A percentile compares a stretch with the other conserved stretches of the same genome.
Evolutionary conservation across 1,284 basidiomycete genomes (phyloP).

Genomic region (Lentinula novae-zelandiae): DNA sequence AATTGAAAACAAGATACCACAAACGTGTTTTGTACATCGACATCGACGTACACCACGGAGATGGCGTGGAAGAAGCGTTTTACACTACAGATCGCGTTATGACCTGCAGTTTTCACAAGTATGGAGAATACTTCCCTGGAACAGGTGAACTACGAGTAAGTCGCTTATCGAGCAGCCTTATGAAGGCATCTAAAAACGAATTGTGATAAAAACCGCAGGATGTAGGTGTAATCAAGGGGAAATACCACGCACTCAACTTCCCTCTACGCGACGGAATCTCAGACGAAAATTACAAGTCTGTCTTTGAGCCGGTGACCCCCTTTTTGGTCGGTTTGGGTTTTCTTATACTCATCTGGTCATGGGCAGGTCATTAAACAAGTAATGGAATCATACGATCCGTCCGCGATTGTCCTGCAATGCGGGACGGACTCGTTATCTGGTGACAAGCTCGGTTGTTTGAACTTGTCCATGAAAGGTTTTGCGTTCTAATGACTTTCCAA

Average conservation of each 20-base stretch:
- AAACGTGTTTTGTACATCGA: slow-evolving; percentile 96
- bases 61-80: slow-evolving; percentile 99
- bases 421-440: slow-evolving; percentile 98
- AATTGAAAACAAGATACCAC: slow-evolving; percentile 67
- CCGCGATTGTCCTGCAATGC: slow-evolving; percentile 96
- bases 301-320: slow-evolving; percentile 83
- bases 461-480: slow-evolving; percentile 92
- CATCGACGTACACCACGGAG: slow-evolving; percentile 98
- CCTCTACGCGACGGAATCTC: slow-evolving; percentile 94
- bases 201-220: slow-evolving; percentile 47
- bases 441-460: slow-evolving; percentile 95
- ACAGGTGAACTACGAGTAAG: slow-evolving; percentile 91
- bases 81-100: slow-evolving; percentile 99
- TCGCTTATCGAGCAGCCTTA: slow-evolving; percentile 9
- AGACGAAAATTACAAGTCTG: slow-evolving; percentile 92
- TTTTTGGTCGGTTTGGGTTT: neutral
- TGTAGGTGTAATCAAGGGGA: slow-evolving; percentile 89
- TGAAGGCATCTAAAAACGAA: neutral
- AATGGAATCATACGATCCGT: slow-evolving; percentile 95
- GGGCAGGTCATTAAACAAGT: slow-evolving; percentile 89
- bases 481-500: neutral
- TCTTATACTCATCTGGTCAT: neutral
- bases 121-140: slow-evolving; percentile 98
- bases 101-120: slow-evolving; percentile 99
- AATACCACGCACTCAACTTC: slow-evolving; percentile 93